Conservation (phyloP, 2,329 filamentous ascomycete genomes). For the Hypoxylon rubiginosum region DNA sequence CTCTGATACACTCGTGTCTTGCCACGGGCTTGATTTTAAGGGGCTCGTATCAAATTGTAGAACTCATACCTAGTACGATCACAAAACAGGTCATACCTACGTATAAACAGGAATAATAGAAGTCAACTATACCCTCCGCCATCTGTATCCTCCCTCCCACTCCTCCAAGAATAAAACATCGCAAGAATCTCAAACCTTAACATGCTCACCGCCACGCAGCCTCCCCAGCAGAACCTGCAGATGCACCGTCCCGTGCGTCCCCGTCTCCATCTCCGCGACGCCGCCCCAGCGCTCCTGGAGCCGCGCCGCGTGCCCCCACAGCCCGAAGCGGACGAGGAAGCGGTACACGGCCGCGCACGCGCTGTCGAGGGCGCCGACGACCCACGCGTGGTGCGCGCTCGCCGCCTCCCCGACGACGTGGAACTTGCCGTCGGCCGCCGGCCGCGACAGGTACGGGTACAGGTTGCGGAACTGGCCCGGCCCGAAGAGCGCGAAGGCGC, state of each 20-base stretch:
- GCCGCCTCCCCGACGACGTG: constrained; percentile 56
- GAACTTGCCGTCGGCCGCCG: constrained; percentile 48
- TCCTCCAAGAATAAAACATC: too few relatives aligned
- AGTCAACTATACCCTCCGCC: too few relatives aligned
- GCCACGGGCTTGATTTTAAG: too few relatives aligned
- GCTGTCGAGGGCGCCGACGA: constrained; percentile 55
- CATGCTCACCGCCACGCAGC: not conserved
- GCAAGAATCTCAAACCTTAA: not conserved
- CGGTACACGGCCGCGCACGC: constrained; percentile 30
- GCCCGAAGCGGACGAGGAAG: too few relatives aligned
- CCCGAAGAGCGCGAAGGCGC: constrained; percentile 58
- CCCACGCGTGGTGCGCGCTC: constrained; percentile 57
- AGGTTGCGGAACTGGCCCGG: constrained; percentile 56
- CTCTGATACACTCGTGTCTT: too few relatives aligned
- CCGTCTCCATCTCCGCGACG: constrained; percentile 12
- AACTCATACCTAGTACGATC: too few relatives aligned
- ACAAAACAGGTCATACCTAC: too few relatives aligned
- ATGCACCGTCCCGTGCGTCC: not conserved
- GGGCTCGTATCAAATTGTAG: too few relatives aligned
- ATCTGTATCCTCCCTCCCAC: too few relatives aligned
- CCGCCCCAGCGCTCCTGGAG: too few relatives aligned
- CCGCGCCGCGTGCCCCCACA: too few relatives aligned
- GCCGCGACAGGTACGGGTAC: constrained; percentile 50
- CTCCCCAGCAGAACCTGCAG: constrained; percentile 14
- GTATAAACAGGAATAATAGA: too few relatives aligned